Evolutionary conservation across 2,329 filamentous ascomycete genomes (phyloP), one percentile per base, ranked within the genome.

Genomic region (Verticillium albo-atrum): DNA sequence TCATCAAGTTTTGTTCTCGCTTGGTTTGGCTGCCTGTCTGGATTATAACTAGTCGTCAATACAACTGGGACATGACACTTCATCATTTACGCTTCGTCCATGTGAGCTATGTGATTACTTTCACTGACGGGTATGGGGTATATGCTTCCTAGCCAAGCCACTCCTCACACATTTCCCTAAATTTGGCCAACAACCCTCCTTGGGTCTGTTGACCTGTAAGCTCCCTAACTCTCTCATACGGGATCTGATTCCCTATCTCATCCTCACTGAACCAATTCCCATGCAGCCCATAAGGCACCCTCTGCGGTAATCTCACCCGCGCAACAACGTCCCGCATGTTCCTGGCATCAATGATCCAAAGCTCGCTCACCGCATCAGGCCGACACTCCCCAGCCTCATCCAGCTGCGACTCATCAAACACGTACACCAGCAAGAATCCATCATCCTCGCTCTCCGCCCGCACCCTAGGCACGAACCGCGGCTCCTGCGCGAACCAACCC

Each of bases 351-450:
- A 91, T 78, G 15, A 90, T 76, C 88, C 88, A 91, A 0, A 91
- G 73, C 69, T 91, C 87, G 32, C 83, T 87, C 26, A 68, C 75
- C 0, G 83, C 76, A 1, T 71, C 70, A 0, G 75, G 70, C 1
- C 60, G 65, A 57, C 80, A 83, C 42, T 79, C 72, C 0, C 81
- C 83, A 0, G 72, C 59, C 1, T 71, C 67, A n/a, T 85, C 77
- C 0, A 90, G 74, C 67, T 90, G 87, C 1, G 78, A 76, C 65
- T 90, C 88, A 62, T 91, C 85, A 62, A 91, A 91, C 1, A 88
- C 86, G 63, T 89, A 90, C 53, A 84, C 87, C 4, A 91, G 73
- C 0, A 90, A 73, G 72, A 81, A 90, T 0, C 89, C 88, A 63
- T 88, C 85, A 64, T 90, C 87, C 68, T 91, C 89, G 1, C 65